Evolutionary conservation across 805 yeast genomes (phyloP).

Genomic region (Blastobotrys peoriensis): DNA sequence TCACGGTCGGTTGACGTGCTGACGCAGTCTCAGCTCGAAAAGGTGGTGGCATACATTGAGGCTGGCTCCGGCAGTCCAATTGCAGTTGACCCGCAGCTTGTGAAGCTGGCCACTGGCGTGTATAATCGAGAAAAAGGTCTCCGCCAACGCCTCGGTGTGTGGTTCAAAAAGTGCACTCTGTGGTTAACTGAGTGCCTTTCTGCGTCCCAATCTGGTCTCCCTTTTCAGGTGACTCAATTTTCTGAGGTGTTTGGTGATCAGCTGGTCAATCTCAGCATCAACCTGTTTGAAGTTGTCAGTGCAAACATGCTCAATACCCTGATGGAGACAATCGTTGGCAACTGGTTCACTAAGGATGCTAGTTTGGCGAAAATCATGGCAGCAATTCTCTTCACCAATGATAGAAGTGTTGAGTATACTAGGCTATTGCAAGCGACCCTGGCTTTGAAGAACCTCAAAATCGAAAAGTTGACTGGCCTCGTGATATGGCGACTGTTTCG

Average conservation of each 20-base stretch:
- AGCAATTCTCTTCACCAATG: conserved; percentile 36
- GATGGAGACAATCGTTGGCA: conserved; percentile 26
- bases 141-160: conserved; percentile 6
- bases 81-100: conserved; percentile 10
- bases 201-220: not conserved
- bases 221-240: not conserved
- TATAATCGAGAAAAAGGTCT: not conserved
- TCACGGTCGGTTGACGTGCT: not conserved
- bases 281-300: conserved; percentile 19
- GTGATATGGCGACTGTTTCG: conserved; percentile 46
- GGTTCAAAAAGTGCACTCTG: conserved; percentile 17
- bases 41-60: not conserved
- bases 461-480: conserved; percentile 38
- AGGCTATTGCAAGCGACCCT: conserved; percentile 60
- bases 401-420: conserved; percentile 34
- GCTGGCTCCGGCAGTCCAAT: conserved; percentile 4
- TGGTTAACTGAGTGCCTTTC: conserved; percentile 22
- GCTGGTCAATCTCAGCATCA: not conserved
- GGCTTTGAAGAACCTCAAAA: conserved; percentile 42
- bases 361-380: conserved; percentile 42
- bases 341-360: conserved; percentile 43
- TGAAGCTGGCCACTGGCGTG: conserved; percentile 7
- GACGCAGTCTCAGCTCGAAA: not conserved
- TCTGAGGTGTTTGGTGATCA: conserved; percentile 2
- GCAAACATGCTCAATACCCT: conserved; percentile 25